Conservation (phyloP, 805 yeast species). For the Wickerhamomyces tratensis region DNA sequence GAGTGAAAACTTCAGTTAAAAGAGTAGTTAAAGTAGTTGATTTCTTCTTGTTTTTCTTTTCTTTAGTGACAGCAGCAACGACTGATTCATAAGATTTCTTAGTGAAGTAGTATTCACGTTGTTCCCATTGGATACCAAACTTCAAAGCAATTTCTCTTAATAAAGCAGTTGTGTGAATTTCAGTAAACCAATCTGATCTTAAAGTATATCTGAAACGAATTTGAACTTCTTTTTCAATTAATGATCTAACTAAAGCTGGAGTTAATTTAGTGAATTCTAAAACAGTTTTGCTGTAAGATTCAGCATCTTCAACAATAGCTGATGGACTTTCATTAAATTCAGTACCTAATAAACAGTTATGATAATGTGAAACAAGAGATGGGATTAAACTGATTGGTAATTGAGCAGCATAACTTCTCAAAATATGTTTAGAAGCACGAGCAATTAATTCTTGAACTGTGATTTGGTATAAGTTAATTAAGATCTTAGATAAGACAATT, state of each 20-base stretch:
- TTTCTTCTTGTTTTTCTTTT: constrained; percentile 27
- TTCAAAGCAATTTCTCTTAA: constrained; percentile 67
- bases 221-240: constrained; percentile 42
- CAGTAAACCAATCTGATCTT: constrained; percentile 36
- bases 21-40: constrained; percentile 3
- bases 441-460: constrained; percentile 55
- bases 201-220: constrained; percentile 57
- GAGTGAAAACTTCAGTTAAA: constrained; percentile 33
- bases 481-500: constrained; percentile 5
- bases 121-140: constrained; percentile 81
- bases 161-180: constrained; percentile 30
- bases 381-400: constrained; percentile 50
- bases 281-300: constrained; percentile 31
- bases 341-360: constrained; percentile 58
- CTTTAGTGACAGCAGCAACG: constrained; percentile 11
- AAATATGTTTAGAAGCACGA: constrained; percentile 68
- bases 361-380: constrained; percentile 55
- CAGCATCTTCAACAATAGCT: constrained; percentile 31
- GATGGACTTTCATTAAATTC: constrained; percentile 31
- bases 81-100: constrained; percentile 25
- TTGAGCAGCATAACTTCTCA: constrained; percentile 36
- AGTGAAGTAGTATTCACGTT: constrained; percentile 29
- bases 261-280: constrained; percentile 35
- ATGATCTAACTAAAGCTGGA: constrained; percentile 31
- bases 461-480: constrained; percentile 8